Evolutionary conservation across 2,329 filamentous ascomycete species (phyloP).

Genomic region (Penicillium expansum): DNA sequence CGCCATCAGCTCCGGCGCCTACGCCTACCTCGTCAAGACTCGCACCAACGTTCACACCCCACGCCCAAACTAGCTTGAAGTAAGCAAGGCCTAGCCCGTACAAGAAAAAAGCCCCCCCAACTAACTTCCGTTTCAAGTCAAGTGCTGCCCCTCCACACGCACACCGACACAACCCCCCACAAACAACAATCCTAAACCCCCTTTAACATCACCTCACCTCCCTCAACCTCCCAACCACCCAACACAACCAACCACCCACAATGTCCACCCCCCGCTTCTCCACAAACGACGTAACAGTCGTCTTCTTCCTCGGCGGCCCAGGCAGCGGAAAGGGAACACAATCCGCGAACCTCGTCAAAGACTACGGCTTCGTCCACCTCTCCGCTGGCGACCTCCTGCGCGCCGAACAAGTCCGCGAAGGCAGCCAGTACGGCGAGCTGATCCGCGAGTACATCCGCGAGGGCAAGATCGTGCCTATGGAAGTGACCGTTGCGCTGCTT

Average conservation of each 20-base stretch:
- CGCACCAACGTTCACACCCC: constrained; percentile 34
- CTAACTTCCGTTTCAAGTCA: constrained; percentile 5
- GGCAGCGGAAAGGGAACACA: constrained; percentile 97
- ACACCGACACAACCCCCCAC: constrained; percentile 45
- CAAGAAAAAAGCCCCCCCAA: neutral
- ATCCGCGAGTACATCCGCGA: constrained; percentile 93
- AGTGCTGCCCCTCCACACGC: constrained; percentile 28
- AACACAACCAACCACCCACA: constrained; percentile 6
- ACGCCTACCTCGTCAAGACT: constrained; percentile 51
- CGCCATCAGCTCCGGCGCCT: constrained; percentile 49
- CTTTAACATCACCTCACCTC: neutral
- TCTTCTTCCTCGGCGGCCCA: constrained; percentile 95
- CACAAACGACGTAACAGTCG: constrained; percentile 75
- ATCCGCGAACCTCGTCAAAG: constrained; percentile 78
- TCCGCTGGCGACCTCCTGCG: constrained; percentile 91
- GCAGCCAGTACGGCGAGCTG: constrained; percentile 84
- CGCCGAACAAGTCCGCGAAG: constrained; percentile 83
- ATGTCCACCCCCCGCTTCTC: constrained; percentile 68
- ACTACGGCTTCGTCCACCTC: constrained; percentile 90
- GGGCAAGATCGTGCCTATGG: constrained; percentile 96
- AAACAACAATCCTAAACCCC: constrained; percentile 36
- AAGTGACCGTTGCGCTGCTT: constrained; percentile 88
- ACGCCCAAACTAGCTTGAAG: constrained; percentile 10
- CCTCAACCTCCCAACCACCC: neutral
- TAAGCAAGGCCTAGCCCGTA: constrained; percentile 4